These are phyloP conservation scores for Volvox africanus DNA, from an alignment of 139 green algal genomes.

Conservation along the genomic window DNA sequence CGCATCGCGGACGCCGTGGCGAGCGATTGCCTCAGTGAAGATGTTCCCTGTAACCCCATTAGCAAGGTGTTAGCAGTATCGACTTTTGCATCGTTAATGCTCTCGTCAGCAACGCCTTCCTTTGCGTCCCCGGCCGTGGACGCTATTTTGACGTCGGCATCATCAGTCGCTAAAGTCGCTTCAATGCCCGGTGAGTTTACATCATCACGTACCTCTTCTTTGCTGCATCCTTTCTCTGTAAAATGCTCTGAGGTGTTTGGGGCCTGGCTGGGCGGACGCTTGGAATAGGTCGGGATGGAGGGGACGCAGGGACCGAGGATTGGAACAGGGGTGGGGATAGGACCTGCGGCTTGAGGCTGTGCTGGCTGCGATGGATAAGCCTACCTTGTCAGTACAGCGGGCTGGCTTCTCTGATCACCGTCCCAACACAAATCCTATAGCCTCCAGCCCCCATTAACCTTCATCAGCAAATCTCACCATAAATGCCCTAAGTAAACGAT, in stretches of 20 bases:
- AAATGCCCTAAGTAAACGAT: too few species aligned
- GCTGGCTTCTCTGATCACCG: too few species aligned
- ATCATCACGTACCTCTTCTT: background rate
- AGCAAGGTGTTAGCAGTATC: background rate
- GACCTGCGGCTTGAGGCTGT: too few species aligned
- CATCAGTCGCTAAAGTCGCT: too few species aligned
- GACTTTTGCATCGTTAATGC: conserved; percentile 5
- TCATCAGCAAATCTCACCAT: too few species aligned
- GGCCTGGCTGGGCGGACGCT: background rate
- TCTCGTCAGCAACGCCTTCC: background rate
- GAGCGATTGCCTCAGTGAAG: background rate
- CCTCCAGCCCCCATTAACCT: too few species aligned
- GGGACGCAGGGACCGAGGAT: too few species aligned
- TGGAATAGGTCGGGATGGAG: background rate
- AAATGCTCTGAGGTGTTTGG: background rate
- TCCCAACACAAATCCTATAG: too few species aligned
- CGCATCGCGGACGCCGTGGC: background rate
- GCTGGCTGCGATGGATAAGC: background rate
- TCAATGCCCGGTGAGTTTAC: background rate
- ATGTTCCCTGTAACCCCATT: background rate
- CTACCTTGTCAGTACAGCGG: too few species aligned
- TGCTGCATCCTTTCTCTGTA: background rate
- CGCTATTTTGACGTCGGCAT: background rate
- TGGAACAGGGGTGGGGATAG: too few species aligned
- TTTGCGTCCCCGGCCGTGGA: conserved; percentile 2